Evolutionary conservation across 768 basidiomycete genomes (phyloP), one percentile per base, ranked within the genome.

Genomic region (Coprinopsis marcescibilis): DNA sequence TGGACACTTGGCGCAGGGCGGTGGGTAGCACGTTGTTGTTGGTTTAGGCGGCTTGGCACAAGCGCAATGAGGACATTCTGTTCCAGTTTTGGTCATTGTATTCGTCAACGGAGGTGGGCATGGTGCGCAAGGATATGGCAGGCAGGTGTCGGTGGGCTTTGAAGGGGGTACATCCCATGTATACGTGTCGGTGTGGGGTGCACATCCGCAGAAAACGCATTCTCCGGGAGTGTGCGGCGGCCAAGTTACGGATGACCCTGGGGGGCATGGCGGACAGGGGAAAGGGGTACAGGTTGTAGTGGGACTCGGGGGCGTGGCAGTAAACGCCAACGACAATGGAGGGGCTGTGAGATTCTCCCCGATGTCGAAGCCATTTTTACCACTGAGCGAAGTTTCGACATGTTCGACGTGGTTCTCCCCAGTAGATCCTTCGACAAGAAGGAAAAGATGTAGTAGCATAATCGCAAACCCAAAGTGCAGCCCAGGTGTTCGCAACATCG

Each of bases 221-320:
- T 40, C 17, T 5, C 39, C 39, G 12, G 39, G 39, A 23, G 39
- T 40, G 15, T 40, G 39, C 12, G 39, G 39, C 6, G 39, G 39
- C 39, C 39, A 40, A 12, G 39, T 40, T 24, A 40, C 39, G 5
- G 39, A 40, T 12, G 17, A 40, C 15, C 39, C 39, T 40, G 39
- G 39, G 20, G 39, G 39, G 17, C 39, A 40, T 20, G 39, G 39
- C 8, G 39, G 39, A 24, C 39, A 40, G 5, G 39, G 39, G 25
- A 8, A 15, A 8, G 12, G 39, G 5, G 15, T 40, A 15, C 39
- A 40, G 20, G 39, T 5, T 10, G 39, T 40, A n/a, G n/a, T n/a
- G n/a, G n/a, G n/a, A n/a, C n/a, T n/a, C n/a, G n/a, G n/a, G n/a
- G n/a, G n/a, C n/a, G n/a, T n/a, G n/a, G n/a, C n/a, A n/a, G n/a